Percentiles rank a stretch among this genome's conserved stretches.
Evolutionary conservation across 176 grass and related monocot species (phyloP).

Genomic region (Elaeis guineensis): DNA sequence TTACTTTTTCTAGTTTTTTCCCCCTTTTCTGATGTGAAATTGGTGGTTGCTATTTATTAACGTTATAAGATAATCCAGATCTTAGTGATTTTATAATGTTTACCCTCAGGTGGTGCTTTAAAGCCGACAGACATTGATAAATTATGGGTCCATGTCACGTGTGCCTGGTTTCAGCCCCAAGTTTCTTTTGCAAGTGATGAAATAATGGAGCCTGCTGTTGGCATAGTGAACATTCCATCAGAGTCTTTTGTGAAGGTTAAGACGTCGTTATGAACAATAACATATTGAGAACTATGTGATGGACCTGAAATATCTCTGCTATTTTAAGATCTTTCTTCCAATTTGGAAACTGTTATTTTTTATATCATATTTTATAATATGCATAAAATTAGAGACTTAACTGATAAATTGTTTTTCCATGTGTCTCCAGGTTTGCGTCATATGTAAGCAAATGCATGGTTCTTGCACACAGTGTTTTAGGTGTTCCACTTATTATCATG

Average conservation of each 20-base stretch:
- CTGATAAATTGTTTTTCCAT: conserved; percentile 10
- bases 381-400: neutral
- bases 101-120: conserved; percentile 62
- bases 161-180: conserved; percentile 98
- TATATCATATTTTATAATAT: no score
- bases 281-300: no score
- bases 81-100: no score
- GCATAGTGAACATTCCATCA: conserved; percentile 75
- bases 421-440: conserved; percentile 75
- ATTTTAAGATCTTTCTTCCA: no score
- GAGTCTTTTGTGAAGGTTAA: conserved; percentile 86
- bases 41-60: no score
- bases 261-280: neutral
- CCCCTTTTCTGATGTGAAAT: no score
- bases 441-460: conserved; percentile 99
- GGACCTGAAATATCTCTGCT: no score
- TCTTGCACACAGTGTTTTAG: conserved; percentile 93
- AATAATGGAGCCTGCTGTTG: conserved; percentile 93
- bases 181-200: conserved; percentile 94
- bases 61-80: no score
- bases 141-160: conserved; percentile 90
- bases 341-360: no score
- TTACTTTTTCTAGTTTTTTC: no score
- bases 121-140: conserved; percentile 86
- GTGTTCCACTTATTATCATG: conserved; percentile 95